Base-by-base conservation (phyloP, 805 yeast species). In the Wickerhamomyces chambardii region DNA sequence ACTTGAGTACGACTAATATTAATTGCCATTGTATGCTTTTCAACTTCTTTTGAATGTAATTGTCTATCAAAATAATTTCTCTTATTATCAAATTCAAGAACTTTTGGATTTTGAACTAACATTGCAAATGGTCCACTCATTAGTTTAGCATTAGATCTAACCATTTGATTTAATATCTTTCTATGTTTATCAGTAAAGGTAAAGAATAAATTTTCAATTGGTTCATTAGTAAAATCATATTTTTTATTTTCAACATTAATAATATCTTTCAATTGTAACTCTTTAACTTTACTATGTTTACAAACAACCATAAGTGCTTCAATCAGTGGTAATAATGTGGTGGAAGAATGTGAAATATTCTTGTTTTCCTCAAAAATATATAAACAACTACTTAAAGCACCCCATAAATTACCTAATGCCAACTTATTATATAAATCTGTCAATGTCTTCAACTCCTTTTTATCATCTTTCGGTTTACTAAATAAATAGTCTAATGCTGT, bases 221-320 rank as follows among this genome's bases (percentile, higher is more conserved):
- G 85, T 43, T 83, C 85, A 35, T 70, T 73, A 5, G 79, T 66
- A 48, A 83, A 78, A 52, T 86, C 90, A 38, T 72, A 66, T 42
- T 70, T 70, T 37, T 64, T 70, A 15, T 70, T 78, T 45, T 82
- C 85, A 50, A 71, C 82, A 47, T 75, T 78, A 38, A 70, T 47
- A 6, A 56, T 59, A 37, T 75, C 84, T 38, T 73, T 69, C 7
- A 67, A 61, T 42, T 65, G 78, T 37, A 68, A 58, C 35, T 73
- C 80, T 48, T 68, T 71, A 29, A 75, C 78, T 41, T 72, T 72
- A 45, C 85, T 75, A 50, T 84, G 94, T 50, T 89, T 89, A 59
- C 95, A 87, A n/a, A 92, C 92, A 33, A 90, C 95, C 95, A 92
- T 86, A 37, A 92, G 64, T 0, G 95, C 78, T 54, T 90, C 98